Percentiles rank a stretch among this genome's conserved stretches.
Conservation (phyloP, 2,329 filamentous ascomycete genomes). For the Sporothrix phasma region DNA sequence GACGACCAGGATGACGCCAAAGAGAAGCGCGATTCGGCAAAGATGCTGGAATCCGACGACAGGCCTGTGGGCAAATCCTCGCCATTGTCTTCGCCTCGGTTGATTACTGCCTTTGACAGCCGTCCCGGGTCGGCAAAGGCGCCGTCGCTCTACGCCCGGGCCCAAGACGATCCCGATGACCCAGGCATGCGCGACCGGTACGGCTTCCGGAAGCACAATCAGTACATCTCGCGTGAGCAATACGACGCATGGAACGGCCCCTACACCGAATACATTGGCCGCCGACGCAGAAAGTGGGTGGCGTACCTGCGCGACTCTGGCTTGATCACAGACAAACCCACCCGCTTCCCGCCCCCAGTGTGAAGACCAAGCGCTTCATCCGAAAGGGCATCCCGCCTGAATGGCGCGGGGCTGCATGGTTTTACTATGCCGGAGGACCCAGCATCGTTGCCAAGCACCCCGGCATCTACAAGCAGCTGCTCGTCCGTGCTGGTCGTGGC, state of each 20-base stretch:
- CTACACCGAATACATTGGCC: slow-evolving; percentile 65
- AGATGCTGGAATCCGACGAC: slow-evolving; percentile 31
- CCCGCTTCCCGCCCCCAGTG: slow-evolving; percentile 69
- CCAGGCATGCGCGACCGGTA: slow-evolving; percentile 62
- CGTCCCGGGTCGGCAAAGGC: slow-evolving; percentile 13
- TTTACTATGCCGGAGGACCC: slow-evolving; percentile 86
- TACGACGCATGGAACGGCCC: slow-evolving; percentile 72
- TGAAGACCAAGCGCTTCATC: slow-evolving; percentile 81
- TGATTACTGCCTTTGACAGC: slow-evolving; percentile 8
- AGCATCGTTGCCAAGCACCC: slow-evolving; percentile 65
- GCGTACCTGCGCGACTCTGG: slow-evolving; percentile 66
- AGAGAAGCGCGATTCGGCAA: slow-evolving; percentile 43
- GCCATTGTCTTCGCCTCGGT: slow-evolving; percentile 1
- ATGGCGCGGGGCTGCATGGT: slow-evolving; percentile 93
- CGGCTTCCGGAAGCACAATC: slow-evolving; percentile 81
- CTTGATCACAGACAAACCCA: slow-evolving; percentile 60
- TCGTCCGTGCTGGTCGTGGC: slow-evolving; percentile 37
- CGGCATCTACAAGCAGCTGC: slow-evolving; percentile 64
- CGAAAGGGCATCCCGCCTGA: slow-evolving; percentile 90
- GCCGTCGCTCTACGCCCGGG: slow-evolving; percentile 16
- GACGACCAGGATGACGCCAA: slow-evolving; percentile 11
- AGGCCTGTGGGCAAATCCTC: not conserved
- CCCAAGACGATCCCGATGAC: slow-evolving; percentile 35
- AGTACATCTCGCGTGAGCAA: slow-evolving; percentile 64
- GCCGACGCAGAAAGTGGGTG: slow-evolving; percentile 74